Percentiles rank a stretch among this genome's conserved stretches.
phyloP scores from a whole-genome alignment of 2,329 filamentous ascomycete species.

The Beauveria sp. region DNA sequence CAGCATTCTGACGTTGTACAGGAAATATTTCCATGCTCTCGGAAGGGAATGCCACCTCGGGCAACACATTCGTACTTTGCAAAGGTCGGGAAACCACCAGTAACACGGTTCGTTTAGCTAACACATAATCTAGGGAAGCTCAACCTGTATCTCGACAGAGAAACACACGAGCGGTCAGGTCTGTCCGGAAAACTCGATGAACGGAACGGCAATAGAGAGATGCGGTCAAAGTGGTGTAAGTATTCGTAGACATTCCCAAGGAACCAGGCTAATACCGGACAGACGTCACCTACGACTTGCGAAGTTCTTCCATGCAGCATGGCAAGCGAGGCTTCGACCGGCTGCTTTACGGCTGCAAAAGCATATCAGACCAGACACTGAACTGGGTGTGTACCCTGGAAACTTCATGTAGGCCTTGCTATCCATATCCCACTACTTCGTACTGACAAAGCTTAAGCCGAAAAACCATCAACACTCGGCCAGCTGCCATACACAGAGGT shows the following conservation, averaged over 20 bases:
- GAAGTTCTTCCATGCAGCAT: constrained; percentile 65
- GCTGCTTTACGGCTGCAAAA: constrained; percentile 69
- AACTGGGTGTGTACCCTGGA: constrained; percentile 68
- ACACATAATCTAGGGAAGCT: constrained; percentile 50
- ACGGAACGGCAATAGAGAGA: constrained; percentile 46
- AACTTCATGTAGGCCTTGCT: constrained; percentile 25
- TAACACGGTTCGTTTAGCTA: background rate
- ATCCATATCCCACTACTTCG: background rate
- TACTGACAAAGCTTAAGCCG: background rate
- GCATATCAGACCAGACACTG: constrained; percentile 59
- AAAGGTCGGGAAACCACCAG: constrained; percentile 44
- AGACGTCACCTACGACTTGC: constrained; percentile 75
- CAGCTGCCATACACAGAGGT: background rate
- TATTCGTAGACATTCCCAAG: background rate
- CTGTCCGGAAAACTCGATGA: constrained; percentile 64
- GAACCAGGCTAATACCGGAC: constrained; percentile 19
- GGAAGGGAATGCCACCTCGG: constrained; percentile 60
- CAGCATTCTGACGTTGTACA: constrained; percentile 24
- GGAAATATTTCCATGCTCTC: constrained; percentile 80
- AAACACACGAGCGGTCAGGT: constrained; percentile 76
- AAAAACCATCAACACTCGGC: background rate
- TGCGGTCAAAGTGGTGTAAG: constrained; percentile 69
- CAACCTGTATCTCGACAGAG: constrained; percentile 69
- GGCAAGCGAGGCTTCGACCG: constrained; percentile 80
- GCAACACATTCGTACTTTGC: constrained; percentile 64